phyloP scores from a whole-genome alignment of 2,329 filamentous ascomycete species.

The Xenosphaeropsis pyriputrescens region DNA sequence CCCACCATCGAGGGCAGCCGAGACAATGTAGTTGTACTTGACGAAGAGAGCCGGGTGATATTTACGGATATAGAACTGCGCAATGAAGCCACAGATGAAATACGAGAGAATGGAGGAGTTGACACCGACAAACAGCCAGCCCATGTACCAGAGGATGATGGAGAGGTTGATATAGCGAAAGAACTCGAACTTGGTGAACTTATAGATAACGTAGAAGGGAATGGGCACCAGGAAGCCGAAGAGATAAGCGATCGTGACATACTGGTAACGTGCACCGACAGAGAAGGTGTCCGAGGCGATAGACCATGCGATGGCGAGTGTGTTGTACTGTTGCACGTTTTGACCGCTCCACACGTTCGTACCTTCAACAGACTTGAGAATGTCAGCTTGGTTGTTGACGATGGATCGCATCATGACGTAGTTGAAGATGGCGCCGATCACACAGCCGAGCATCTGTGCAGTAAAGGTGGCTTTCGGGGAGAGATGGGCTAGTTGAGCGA shows the following conservation, averaged over 20 bases:
- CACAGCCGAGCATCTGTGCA: conserved; percentile 26
- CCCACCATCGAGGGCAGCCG: conserved; percentile 56
- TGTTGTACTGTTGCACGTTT: conserved; percentile 29
- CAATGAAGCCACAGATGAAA: conserved; percentile 20
- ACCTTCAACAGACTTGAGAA: conserved; percentile 24
- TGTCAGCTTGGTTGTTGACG: conserved; percentile 24
- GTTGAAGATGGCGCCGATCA: conserved; percentile 27
- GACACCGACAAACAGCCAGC: conserved; percentile 26
- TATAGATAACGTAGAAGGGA: conserved; percentile 17
- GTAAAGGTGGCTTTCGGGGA: conserved; percentile 52
- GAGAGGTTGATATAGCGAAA: conserved; percentile 22
- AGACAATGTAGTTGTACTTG: conserved; percentile 65
- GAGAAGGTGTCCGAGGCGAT: conserved; percentile 26
- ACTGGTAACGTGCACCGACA: conserved; percentile 22
- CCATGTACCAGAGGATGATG: conserved; percentile 27
- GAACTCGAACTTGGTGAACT: conserved; percentile 11
- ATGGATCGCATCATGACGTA: conserved; percentile 27
- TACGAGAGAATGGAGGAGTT: conserved; percentile 21
- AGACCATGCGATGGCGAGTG: conserved; percentile 21
- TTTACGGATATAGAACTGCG: conserved; percentile 26
- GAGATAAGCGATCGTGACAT: conserved; percentile 24
- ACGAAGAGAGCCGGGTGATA: conserved; percentile 58
- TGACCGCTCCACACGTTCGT: conserved; percentile 31
- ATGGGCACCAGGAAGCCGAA: conserved; percentile 27
- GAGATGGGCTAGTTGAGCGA: conserved; percentile 37